Base-by-base conservation (phyloP, 192 early-diverging fungal genomes). In the Coemansia sp. region DNA sequence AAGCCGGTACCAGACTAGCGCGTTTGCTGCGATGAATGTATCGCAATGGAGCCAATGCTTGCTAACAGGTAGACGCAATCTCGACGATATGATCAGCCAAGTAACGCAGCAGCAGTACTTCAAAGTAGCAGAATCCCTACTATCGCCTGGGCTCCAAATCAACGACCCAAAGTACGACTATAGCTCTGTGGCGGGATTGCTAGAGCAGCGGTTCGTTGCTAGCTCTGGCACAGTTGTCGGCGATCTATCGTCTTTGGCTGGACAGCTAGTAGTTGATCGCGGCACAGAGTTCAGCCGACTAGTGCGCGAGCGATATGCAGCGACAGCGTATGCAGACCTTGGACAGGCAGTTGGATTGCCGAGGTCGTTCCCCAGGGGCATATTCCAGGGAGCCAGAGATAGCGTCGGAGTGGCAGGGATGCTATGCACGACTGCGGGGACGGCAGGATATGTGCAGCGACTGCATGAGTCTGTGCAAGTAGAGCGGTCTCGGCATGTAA, bases 81-180 rank as follows among this genome's bases (percentile, higher is more conserved):
- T 83, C 52, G 71, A 73, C 62, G 81, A 83, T 7, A 36, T 83
- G 33, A 71, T 83, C 38, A 43, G 33, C 7, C 76, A 72, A 24
- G 75, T 71, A 29, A 83, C 81, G 22, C 76, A 75, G 60, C 81
- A 83, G 57, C 58, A 68, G 49, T 60, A 70, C 61, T 73, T 69
- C 33, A 64, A 60, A 8, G 29, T 75, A 22, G 81, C 76, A 0
- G 81, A 83, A 47, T 49, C 73, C 8, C 18, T 78, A 34, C 39
- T 83, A 11, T 66, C 81, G 57, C 81, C 76, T 9, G 75, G 72
- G 4, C 65, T 83, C 6, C 46, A 49, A 11, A 41, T 66, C 52
- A 15, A 5, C 29, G 52, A 55, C 4, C 24, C 52, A 27, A 55
- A 55, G 24, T 27, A 55, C 52, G 52, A 31, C 24, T 55, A 31